Evolutionary conservation across 2,329 filamentous ascomycete species (phyloP), one percentile per base, ranked within the genome.

Genomic region (Ophiocordyceps unilateralis): DNA sequence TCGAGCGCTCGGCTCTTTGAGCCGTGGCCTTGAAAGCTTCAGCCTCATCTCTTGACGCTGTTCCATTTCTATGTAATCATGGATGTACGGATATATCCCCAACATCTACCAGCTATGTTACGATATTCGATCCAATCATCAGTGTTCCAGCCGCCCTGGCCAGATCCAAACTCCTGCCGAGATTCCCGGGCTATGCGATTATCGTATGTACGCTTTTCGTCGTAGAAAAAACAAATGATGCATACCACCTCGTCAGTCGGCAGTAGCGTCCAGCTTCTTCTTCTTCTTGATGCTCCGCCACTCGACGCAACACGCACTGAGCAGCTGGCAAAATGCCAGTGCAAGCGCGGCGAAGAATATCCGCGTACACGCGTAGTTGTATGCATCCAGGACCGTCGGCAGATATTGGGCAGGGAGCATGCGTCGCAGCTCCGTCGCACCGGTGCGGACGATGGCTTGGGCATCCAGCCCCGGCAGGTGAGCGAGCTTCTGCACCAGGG

Each of bases 241-340:
- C 24, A 12, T 32, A 11, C 39, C 24, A 42, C 42, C 9, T 43
- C 39, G 9, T 36, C 32, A 36, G 32, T 17, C 32, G 32, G n/a
- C 17, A 17, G 17, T 19, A 17, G 32, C n/a, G 4, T 42, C 44
- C 26, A 43, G 46, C 46, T 53, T 51, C 5, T 23, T 43, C 5
- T 23, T 43, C 51, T 72, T 74, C 65, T 82, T 83, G 52, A 83
- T 76, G 48, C 64, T 77, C 55, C 66, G 75, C 80, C 80, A 84
- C 56, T 83, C 70, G 49, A 84, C 69, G 20, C 68, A 68, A 2
- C 72, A 51, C 0, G 73, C 68, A 8, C 70, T 75, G 10, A 79
- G n/a, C 7, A 83, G 62, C 11, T 72, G 71, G 2, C 72, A 53
- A 6, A 68, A 58, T 0, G 70, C 66, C 47, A 81, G 59, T 0